Evolutionary conservation across 2,329 filamentous ascomycete genomes (phyloP).

Genomic region (Botrytis medusae): DNA sequence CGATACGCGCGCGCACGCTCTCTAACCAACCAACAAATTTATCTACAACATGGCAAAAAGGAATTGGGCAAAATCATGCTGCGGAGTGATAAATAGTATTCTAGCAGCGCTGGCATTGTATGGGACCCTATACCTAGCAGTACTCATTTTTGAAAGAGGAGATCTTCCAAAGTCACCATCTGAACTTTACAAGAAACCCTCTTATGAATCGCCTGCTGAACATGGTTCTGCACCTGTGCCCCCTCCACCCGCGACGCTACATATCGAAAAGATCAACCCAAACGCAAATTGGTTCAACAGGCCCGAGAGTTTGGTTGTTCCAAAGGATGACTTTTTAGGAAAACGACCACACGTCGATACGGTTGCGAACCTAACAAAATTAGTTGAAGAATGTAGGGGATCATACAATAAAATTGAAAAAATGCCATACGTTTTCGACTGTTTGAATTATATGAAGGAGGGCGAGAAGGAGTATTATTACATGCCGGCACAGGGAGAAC

Average conservation of each 20-base stretch:
- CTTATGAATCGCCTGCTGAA: constrained; percentile 27
- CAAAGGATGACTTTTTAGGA: constrained; percentile 53
- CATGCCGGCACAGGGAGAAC: constrained; percentile 42
- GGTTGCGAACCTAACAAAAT: constrained; percentile 51
- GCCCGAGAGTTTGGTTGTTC: constrained; percentile 49
- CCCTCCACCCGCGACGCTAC: constrained; percentile 30
- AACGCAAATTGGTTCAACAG: constrained; percentile 55
- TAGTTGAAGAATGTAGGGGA: constrained; percentile 54
- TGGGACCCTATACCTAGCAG: constrained; percentile 34
- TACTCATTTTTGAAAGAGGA: constrained; percentile 34
- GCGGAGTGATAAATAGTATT: constrained; percentile 37
- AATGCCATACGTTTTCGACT: constrained; percentile 54
- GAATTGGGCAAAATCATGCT: constrained; percentile 29
- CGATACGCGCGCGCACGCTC: neutral
- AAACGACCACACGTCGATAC: constrained; percentile 52
- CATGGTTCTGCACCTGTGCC: constrained; percentile 21
- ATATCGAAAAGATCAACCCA: constrained; percentile 48
- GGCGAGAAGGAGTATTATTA: constrained; percentile 51
- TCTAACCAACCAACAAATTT: neutral
- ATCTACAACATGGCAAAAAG: constrained; percentile 34
- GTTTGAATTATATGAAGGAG: constrained; percentile 51
- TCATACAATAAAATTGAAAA: constrained; percentile 53
- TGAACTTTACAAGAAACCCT: constrained; percentile 34
- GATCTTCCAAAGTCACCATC: constrained; percentile 34
- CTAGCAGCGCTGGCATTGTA: constrained; percentile 36